Conservation (phyloP, 768 basidiomycete species). For the Mycena chlorophos region DNA sequence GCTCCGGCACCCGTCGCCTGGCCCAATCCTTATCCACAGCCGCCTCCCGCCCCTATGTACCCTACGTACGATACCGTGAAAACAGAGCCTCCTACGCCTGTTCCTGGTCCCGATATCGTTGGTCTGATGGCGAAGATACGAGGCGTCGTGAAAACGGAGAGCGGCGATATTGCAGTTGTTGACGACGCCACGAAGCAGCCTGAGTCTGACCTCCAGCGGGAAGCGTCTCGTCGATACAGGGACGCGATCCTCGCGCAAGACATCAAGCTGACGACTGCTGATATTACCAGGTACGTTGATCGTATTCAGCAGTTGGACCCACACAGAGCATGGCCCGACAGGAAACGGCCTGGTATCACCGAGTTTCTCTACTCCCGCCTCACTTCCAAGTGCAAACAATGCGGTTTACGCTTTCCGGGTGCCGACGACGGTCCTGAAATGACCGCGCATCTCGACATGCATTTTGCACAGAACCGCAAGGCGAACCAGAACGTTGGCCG, state of each 20-base stretch:
- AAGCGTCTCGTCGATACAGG: slow-evolving; percentile 59
- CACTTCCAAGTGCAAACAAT: slow-evolving; percentile 88
- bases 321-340: slow-evolving; percentile 27
- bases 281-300: slow-evolving; percentile 64
- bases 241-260: slow-evolving; percentile 57
- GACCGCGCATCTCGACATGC: slow-evolving; percentile 93
- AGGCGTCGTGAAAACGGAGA: slow-evolving; percentile 65
- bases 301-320: not conserved
- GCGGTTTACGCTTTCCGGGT: slow-evolving; percentile 84
- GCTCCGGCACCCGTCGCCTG: slow-evolving; percentile 31
- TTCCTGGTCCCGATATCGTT: slow-evolving; percentile 45
- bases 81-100: slow-evolving; percentile 29
- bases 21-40: slow-evolving; percentile 23
- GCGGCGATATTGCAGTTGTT: slow-evolving; percentile 46
- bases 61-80: slow-evolving; percentile 24
- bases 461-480: slow-evolving; percentile 91
- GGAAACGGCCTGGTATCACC: slow-evolving; percentile 59
- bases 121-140: slow-evolving; percentile 67
- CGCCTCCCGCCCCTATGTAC: slow-evolving; percentile 21
- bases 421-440: slow-evolving; percentile 71
- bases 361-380: slow-evolving; percentile 75
- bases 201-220: slow-evolving; percentile 43
- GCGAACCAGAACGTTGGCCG: slow-evolving; percentile 75
- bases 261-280: slow-evolving; percentile 64
- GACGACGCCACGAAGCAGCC: slow-evolving; percentile 37